phyloP scores from a whole-genome alignment of 2,329 filamentous ascomycete genomes.

The Capronia epimyces region DNA sequence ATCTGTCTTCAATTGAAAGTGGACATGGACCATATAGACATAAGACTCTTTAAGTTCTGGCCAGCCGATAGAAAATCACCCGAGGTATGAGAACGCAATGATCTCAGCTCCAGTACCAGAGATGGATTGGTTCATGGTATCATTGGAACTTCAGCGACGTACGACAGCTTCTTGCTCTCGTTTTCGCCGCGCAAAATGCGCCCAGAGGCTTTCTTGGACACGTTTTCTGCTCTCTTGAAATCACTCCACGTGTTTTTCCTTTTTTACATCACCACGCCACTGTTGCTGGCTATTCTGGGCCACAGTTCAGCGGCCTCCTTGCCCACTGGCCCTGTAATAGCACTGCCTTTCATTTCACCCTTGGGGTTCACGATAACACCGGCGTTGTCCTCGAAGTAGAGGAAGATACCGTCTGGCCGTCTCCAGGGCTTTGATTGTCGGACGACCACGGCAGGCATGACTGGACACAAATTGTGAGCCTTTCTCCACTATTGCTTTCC shows the following conservation, averaged over 20 bases:
- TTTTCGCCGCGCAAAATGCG: slow-evolving; percentile 2
- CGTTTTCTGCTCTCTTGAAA: background rate
- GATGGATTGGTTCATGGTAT: slow-evolving; percentile 6
- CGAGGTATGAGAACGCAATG: background rate
- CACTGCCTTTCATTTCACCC: slow-evolving; percentile 99
- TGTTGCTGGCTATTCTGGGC: slow-evolving; percentile 99
- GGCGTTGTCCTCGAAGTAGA: slow-evolving; percentile 99
- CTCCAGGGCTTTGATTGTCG: slow-evolving; percentile 99
- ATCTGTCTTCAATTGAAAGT: too few species aligned
- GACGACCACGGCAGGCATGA: slow-evolving; percentile 99
- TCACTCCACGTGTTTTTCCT: slow-evolving; percentile 6
- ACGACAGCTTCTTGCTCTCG: slow-evolving; percentile 1
- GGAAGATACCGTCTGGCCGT: slow-evolving; percentile 94
- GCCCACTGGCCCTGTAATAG: slow-evolving; percentile 97
- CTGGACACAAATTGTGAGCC: slow-evolving; percentile 35
- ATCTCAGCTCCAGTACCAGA: background rate
- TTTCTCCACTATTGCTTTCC: background rate
- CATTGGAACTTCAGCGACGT: slow-evolving; percentile 3
- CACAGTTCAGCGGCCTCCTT: slow-evolving; percentile 99
- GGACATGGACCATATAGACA: too few species aligned
- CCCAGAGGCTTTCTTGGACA: background rate
- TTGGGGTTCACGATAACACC: slow-evolving; percentile 99
- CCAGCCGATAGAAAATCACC: background rate
- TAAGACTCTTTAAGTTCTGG: too few species aligned
- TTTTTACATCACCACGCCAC: slow-evolving; percentile 97